phyloP scores from a whole-genome alignment of 2,329 filamentous ascomycete genomes.

The Verticillium isaacii region DNA sequence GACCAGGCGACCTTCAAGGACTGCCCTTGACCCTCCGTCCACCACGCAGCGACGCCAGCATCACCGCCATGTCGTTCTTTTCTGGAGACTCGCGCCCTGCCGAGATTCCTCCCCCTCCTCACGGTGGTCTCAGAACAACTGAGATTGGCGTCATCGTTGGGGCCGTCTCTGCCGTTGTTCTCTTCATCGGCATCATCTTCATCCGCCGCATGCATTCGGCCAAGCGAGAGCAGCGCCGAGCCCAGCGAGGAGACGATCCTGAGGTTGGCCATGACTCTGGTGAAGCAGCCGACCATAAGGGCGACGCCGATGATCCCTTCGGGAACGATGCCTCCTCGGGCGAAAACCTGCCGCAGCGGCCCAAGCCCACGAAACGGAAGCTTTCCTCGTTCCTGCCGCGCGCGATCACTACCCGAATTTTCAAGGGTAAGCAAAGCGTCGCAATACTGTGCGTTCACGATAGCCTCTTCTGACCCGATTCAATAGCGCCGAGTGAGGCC shows the following conservation, averaged over 20 bases:
- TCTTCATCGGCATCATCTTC: slow-evolving; percentile 17
- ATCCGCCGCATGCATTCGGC: slow-evolving; percentile 11
- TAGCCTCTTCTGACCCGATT: background rate
- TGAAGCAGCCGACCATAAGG: background rate
- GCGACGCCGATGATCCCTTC: background rate
- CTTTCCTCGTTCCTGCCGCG: background rate
- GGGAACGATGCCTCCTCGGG: background rate
- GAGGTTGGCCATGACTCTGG: background rate
- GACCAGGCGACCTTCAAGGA: background rate
- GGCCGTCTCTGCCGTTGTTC: slow-evolving; percentile 15
- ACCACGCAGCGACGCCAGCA: background rate
- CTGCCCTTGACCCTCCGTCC: background rate
- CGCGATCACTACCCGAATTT: background rate
- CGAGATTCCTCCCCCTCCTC: slow-evolving; percentile 7
- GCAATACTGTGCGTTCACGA: background rate
- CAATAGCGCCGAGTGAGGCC: background rate
- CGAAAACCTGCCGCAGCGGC: background rate
- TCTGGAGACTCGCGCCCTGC: slow-evolving; percentile 9
- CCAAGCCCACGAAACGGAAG: background rate
- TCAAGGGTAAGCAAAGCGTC: background rate
- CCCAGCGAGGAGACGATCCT: background rate
- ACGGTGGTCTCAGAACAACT: slow-evolving; percentile 14
- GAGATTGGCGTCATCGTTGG: slow-evolving; percentile 23
- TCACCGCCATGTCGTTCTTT: slow-evolving; percentile 11
- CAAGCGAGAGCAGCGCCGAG: slow-evolving; percentile 7